Evolutionary conservation across 306 rosid species (phyloP).

Genomic region (Psophocarpus tetragonolobus): DNA sequence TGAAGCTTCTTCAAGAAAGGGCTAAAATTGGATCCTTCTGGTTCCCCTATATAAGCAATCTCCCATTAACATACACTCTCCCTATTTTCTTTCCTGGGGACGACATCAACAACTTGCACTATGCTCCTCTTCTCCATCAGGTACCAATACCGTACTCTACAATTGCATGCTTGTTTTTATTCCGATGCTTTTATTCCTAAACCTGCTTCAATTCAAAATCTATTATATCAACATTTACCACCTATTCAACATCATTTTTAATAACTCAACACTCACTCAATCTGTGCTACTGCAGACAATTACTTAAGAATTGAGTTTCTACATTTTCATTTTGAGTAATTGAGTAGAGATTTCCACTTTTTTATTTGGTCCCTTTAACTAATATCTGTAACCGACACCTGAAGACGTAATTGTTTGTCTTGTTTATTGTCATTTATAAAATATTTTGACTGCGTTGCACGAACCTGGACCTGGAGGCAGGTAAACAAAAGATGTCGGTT

Average conservation of each 20-base stretch:
- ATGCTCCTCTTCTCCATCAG: constrained; percentile 97
- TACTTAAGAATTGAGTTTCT: background rate
- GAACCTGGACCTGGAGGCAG: constrained; percentile 43
- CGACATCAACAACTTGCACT: constrained; percentile 88
- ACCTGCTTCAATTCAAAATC: too few species aligned
- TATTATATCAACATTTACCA: too few species aligned
- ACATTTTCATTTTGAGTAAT: constrained; percentile 22
- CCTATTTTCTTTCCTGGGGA: constrained; percentile 91
- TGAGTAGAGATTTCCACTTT: constrained; percentile 2
- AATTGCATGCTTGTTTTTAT: too few species aligned
- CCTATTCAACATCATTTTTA: too few species aligned
- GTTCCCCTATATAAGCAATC: constrained; percentile 95
- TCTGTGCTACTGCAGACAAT: background rate
- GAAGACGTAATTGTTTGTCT: constrained; percentile 11
- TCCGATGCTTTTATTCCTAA: too few species aligned
- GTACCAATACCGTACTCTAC: constrained; percentile 56
- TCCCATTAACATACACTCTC: constrained; percentile 67
- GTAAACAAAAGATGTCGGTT: constrained; percentile 94
- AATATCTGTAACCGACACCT: background rate
- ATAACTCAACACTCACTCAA: too few species aligned
- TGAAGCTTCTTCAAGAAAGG: constrained; percentile 94
- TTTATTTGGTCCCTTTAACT: constrained; percentile 12
- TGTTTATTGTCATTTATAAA: background rate
- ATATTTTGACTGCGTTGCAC: background rate
- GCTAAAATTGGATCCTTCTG: constrained; percentile 92